Conservation (phyloP, 306 rosid species). For the Fragaria iinumae region DNA sequence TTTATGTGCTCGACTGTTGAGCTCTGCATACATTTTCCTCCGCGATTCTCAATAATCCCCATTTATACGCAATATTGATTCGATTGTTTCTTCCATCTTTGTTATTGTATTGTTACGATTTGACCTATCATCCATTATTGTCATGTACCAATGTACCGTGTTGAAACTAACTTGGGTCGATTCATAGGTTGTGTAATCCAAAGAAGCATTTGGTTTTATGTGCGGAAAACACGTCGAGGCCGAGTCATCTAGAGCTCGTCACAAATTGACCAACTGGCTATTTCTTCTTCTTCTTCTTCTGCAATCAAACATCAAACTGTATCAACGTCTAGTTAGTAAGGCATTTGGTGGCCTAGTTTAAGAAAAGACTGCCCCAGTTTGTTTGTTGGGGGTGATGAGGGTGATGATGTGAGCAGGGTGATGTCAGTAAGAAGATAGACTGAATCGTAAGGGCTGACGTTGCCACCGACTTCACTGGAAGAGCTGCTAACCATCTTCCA, state of each 20-base stretch:
- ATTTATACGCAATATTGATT: neutral
- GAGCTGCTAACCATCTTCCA: neutral
- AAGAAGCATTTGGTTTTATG: neutral
- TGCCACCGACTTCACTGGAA: neutral
- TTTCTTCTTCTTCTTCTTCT: neutral
- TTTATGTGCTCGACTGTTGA: neutral
- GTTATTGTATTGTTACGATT: neutral
- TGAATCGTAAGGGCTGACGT: neutral
- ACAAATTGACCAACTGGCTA: neutral
- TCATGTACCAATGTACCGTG: neutral
- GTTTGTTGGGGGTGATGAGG: neutral
- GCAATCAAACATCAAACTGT: no score
- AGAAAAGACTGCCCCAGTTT: neutral
- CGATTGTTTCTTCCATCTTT: neutral
- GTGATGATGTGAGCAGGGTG: neutral
- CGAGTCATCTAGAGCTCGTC: neutral
- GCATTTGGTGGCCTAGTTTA: neutral
- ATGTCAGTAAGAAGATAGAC: neutral
- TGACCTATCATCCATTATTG: neutral
- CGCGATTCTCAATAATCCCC: neutral
- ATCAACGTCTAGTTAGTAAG: neutral
- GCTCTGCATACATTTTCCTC: constrained; percentile 3
- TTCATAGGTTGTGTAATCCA: neutral
- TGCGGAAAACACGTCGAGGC: neutral
- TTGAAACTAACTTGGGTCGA: neutral